Evolutionary conservation across 805 yeast genomes (phyloP).

Genomic region (Schizosaccharomyces japonicus): DNA sequence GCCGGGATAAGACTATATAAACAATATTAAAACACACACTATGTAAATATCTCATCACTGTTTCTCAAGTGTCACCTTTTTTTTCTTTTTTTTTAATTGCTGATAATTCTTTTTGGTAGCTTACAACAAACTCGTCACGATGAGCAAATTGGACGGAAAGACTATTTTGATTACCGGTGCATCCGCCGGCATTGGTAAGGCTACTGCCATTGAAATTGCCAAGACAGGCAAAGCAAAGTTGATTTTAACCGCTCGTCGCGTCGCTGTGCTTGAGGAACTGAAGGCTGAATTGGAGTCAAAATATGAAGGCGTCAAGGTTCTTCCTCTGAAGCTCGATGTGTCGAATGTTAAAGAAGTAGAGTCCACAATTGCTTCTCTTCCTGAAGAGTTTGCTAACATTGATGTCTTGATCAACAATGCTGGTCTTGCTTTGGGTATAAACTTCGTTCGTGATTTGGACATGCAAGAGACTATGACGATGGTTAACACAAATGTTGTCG

Average conservation of each 20-base stretch:
- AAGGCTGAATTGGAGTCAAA: constrained; percentile 20
- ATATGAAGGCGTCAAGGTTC: constrained; percentile 26
- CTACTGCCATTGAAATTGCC: constrained; percentile 74
- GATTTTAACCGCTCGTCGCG: constrained; percentile 57
- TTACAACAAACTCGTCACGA: not conserved
- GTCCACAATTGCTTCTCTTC: constrained; percentile 29
- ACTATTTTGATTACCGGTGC: constrained; percentile 42
- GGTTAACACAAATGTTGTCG: constrained; percentile 73
- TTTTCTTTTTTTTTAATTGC: not conserved
- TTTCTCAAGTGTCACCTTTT: too few species aligned
- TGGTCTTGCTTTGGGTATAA: constrained; percentile 51
- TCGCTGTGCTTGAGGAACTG: constrained; percentile 25
- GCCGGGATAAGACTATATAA: too few species aligned
- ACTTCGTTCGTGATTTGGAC: constrained; percentile 43
- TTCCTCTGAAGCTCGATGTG: constrained; percentile 32
- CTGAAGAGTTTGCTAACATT: constrained; percentile 29
- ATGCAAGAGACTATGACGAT: constrained; percentile 44
- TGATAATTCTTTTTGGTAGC: not conserved
- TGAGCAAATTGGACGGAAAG: constrained; percentile 43
- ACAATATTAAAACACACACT: too few species aligned
- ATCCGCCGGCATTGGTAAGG: constrained; percentile 59
- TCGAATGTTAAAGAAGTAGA: constrained; percentile 27
- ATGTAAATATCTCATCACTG: too few species aligned
- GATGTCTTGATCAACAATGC: constrained; percentile 45
- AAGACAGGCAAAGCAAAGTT: constrained; percentile 50